phyloP scores from a whole-genome alignment of 305 asterid species.

The Fraxinus sp. region DNA sequence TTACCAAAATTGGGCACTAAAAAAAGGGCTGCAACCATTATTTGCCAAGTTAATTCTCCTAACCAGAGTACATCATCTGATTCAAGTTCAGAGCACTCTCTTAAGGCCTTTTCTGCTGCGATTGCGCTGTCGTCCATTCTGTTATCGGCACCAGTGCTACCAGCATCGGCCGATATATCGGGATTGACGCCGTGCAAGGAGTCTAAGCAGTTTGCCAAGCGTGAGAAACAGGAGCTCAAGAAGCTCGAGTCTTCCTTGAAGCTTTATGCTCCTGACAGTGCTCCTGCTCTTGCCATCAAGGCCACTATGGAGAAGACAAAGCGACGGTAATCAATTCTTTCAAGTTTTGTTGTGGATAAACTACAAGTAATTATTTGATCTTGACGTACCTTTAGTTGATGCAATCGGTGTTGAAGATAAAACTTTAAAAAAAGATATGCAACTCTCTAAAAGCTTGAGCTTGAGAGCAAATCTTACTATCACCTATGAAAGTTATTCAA shows the following conservation, averaged over 20 bases:
- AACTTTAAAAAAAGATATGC: neutral
- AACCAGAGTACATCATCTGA: constrained; percentile 15
- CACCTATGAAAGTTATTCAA: neutral
- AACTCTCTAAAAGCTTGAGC: neutral
- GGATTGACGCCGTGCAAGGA: constrained; percentile 97
- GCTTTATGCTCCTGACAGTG: constrained; percentile 78
- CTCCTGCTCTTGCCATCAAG: constrained; percentile 93
- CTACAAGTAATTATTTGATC: neutral
- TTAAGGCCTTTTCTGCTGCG: constrained; percentile 84
- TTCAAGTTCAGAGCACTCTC: constrained; percentile 28
- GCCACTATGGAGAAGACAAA: constrained; percentile 88
- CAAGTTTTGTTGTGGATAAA: neutral
- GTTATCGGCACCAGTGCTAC: constrained; percentile 67
- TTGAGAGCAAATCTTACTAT: neutral
- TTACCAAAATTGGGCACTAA: constrained; percentile 51
- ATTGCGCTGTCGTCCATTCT: constrained; percentile 83
- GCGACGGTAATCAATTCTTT: constrained; percentile 52
- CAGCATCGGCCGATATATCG: constrained; percentile 81
- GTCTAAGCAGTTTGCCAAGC: constrained; percentile 87
- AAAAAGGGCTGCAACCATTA: constrained; percentile 37
- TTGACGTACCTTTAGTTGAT: neutral
- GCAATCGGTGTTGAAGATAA: neutral
- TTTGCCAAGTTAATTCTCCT: constrained; percentile 51
- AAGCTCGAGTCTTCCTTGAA: constrained; percentile 71
- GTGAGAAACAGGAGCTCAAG: constrained; percentile 91